Base-by-base conservation (phyloP, 495 filamentous ascomycete genomes). In the Aspergillus haitiensis region DNA sequence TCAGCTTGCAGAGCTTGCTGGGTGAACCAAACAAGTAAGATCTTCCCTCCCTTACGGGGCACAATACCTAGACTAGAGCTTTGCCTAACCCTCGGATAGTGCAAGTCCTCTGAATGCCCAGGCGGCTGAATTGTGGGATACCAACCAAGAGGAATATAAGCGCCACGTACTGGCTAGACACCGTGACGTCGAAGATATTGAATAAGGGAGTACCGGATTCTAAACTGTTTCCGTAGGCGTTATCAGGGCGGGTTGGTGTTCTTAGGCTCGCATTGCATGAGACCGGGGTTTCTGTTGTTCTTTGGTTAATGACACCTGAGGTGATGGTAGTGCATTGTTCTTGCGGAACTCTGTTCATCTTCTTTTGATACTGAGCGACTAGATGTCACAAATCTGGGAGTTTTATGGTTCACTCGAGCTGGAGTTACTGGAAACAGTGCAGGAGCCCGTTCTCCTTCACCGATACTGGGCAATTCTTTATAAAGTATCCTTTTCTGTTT, bases 1-100 rank as follows among this genome's bases (percentile, higher is more conserved):
- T 99, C 64, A 97, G 92, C 62, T 72, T 99, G 74, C 94, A 99
- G 77, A 96, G 92, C 74, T 78, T 99, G 64, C 84, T 99, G 3
- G 94, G 93, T 16, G 94, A 98, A 72, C 94, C 94, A 5, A 99
- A 99, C 77, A 97, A 97, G 95, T 98, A 81, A 68, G 86, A 64
- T 52, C 32, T 33, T 18, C 31, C 21, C 6, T 15, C 33, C 34
- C 6, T 34, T 36, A 27, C 21, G 3, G 21, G 21, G 21, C 39
- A 11, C 46, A 10, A 21, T n/a, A 40, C n/a, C 5, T 0, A 34
- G 21, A 55, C 45, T 35, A 13, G 33, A n/a, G 7, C 53, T 13
- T 62, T 73, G 56, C 69, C 52, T 50, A 44, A 57, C 48, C 3
- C 35, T 7, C 32, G 5, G 36, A 57, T 64, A 98, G 94, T 71